Evolutionary conservation across 768 basidiomycete species (phyloP).

Genomic region (Fibroporia radiculosa): DNA sequence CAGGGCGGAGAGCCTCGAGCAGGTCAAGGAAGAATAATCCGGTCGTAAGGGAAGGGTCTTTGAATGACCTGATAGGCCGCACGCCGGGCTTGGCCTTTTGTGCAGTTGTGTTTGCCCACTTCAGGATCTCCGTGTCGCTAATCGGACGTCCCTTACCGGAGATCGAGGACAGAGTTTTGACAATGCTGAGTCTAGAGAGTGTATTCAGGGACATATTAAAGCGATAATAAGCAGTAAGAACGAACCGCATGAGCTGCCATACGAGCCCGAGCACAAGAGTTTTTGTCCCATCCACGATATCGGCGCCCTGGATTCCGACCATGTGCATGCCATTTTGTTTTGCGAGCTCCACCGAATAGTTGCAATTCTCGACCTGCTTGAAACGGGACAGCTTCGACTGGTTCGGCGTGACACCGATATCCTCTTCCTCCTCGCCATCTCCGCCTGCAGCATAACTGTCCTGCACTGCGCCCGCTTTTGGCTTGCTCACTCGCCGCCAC

Average conservation of each 20-base stretch:
- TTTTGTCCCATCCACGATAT: slow-evolving; percentile 90
- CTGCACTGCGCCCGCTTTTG: slow-evolving; percentile 54
- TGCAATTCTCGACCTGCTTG: slow-evolving; percentile 98
- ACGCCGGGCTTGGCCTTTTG: slow-evolving; percentile 55
- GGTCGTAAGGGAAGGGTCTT: slow-evolving; percentile 83
- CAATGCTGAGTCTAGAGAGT: slow-evolving; percentile 66
- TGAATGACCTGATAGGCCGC: slow-evolving; percentile 81
- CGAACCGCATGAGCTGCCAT: slow-evolving; percentile 98
- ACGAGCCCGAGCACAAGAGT: slow-evolving; percentile 94
- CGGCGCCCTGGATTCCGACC: slow-evolving; percentile 95
- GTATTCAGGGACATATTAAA: not conserved
- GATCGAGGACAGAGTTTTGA: slow-evolving; percentile 78
- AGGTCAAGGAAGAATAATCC: slow-evolving; percentile 92
- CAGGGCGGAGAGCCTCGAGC: slow-evolving; percentile 84
- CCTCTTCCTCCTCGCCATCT: slow-evolving; percentile 70
- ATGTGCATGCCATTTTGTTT: slow-evolving; percentile 91
- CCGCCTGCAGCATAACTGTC: slow-evolving; percentile 22
- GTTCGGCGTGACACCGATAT: slow-evolving; percentile 76
- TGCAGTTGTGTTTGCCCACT: slow-evolving; percentile 91
- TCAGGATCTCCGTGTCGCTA: slow-evolving; percentile 88
- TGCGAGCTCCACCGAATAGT: slow-evolving; percentile 89
- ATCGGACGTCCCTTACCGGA: slow-evolving; percentile 71
- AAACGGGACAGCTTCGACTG: slow-evolving; percentile 86
- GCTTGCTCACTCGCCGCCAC: slow-evolving; percentile 95
- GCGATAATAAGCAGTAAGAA: too few species aligned